These are phyloP conservation scores for Pseudogymnoascus sp. DNA, from an alignment of 2,329 filamentous ascomycete species.

Conservation along the genomic window DNA sequence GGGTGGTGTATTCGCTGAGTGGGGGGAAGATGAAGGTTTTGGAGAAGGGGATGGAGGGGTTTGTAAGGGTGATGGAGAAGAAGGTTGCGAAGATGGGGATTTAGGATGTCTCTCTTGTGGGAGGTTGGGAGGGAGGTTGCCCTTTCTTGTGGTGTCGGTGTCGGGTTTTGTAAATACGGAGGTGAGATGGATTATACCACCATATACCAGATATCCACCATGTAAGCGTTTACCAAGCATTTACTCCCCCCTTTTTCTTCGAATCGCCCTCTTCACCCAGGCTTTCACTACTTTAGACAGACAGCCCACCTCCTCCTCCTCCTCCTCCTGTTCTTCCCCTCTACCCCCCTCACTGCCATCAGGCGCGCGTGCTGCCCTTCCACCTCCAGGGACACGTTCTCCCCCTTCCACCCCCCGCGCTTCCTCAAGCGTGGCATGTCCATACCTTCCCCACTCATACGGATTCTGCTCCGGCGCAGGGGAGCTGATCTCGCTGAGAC, in stretches of 20 bases:
- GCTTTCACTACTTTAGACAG: not conserved
- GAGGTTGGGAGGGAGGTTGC: not conserved
- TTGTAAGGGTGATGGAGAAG: conserved; percentile 55
- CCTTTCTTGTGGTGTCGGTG: not conserved
- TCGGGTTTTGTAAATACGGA: not conserved
- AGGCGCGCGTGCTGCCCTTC: not conserved
- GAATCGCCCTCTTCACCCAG: not conserved
- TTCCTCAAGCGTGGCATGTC: not conserved
- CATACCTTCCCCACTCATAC: not conserved
- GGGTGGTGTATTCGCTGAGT: conserved; percentile 52
- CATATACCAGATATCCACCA: not conserved
- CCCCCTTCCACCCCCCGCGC: not conserved
- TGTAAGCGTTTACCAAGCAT: not conserved
- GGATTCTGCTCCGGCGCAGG: not conserved
- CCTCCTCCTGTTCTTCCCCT: not conserved
- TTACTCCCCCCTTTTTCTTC: not conserved
- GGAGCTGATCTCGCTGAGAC: not conserved
- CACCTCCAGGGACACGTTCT: not conserved
- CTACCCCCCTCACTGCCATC: not conserved
- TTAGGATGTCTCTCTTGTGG: not conserved
- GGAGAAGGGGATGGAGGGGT: conserved; percentile 53
- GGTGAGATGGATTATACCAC: not conserved
- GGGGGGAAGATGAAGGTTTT: conserved; percentile 47
- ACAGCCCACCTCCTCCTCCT: not conserved
- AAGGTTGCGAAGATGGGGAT: conserved; percentile 39